Evolutionary conservation across 306 rosid species (phyloP).

Genomic region (Vigna unguiculata): DNA sequence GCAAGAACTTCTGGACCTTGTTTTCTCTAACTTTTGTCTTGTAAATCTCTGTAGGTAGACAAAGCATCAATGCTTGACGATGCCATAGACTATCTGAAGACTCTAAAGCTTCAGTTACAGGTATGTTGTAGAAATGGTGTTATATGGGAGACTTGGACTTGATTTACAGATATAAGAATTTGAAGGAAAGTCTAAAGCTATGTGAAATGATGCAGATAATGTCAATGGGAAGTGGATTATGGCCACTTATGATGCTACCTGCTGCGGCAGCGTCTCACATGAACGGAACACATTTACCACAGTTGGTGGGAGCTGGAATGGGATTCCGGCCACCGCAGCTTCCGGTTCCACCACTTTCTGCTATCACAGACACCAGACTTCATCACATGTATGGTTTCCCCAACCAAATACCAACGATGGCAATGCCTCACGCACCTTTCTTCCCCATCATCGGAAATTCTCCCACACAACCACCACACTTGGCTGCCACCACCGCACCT

Average conservation of each 20-base stretch:
- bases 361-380: slow-evolving; percentile 36
- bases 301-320: slow-evolving; percentile 41
- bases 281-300: background rate
- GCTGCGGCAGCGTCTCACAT: slow-evolving; percentile 12
- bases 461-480: slow-evolving; percentile 36
- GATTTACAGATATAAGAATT: background rate
- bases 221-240: slow-evolving; percentile 55
- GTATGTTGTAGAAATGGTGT: slow-evolving; percentile 31
- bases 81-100: slow-evolving; percentile 65
- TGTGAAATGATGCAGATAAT: slow-evolving; percentile 51
- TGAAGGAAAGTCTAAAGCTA: slow-evolving; percentile 4
- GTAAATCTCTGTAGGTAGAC: slow-evolving; percentile 47
- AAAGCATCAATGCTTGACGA: slow-evolving; percentile 67
- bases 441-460: slow-evolving; percentile 42
- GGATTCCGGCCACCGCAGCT: slow-evolving; percentile 47
- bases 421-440: slow-evolving; percentile 46
- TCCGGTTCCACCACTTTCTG: slow-evolving; percentile 44
- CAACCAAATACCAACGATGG: slow-evolving; percentile 41
- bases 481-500: background rate
- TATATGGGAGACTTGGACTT: background rate
- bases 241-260: slow-evolving; percentile 57
- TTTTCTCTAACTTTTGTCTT: background rate
- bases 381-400: slow-evolving; percentile 55
- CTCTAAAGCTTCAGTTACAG: slow-evolving; percentile 63
- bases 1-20: background rate